A percentile compares a stretch with the other conserved stretches of the same genome.
phyloP scores from a whole-genome alignment of 345 rosid genomes.

The Citrus australasica region DNA sequence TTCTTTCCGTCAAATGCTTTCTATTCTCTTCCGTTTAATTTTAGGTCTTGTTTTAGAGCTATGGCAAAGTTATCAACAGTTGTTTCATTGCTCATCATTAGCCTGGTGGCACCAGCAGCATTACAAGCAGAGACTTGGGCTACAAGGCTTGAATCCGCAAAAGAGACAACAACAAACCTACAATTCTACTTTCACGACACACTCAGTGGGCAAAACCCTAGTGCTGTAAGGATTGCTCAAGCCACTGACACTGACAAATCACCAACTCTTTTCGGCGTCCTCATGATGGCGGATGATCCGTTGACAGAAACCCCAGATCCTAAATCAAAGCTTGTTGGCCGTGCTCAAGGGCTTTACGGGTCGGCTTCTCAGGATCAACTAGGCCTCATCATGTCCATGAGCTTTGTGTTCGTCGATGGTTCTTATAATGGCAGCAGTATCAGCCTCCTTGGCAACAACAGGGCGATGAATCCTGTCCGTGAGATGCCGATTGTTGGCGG shows the following conservation, averaged over 20 bases:
- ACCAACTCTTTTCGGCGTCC: conserved; percentile 42
- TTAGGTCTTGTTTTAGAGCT: background rate
- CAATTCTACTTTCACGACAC: conserved; percentile 75
- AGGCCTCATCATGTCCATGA: conserved; percentile 50
- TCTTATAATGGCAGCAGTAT: conserved; percentile 63
- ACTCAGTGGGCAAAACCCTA: conserved; percentile 49
- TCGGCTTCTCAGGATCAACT: conserved; percentile 39
- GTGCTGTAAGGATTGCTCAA: conserved; percentile 48
- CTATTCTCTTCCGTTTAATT: background rate
- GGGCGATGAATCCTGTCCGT: conserved; percentile 26
- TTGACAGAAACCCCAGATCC: conserved; percentile 52
- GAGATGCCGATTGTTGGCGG: conserved; percentile 73
- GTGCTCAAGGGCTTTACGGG: conserved; percentile 63
- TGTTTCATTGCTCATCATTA: conserved; percentile 10
- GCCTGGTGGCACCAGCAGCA: conserved; percentile 8
- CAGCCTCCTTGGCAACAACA: conserved; percentile 47
- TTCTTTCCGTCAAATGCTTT: background rate
- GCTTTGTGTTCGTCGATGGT: conserved; percentile 50
- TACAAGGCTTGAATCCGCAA: conserved; percentile 16
- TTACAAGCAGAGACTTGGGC: conserved; percentile 28
- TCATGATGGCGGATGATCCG: conserved; percentile 53
- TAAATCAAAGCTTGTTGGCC: conserved; percentile 58
- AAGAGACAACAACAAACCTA: conserved; percentile 48
- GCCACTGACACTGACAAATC: conserved; percentile 37
- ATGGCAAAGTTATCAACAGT: conserved; percentile 21